phyloP scores from a whole-genome alignment of 805 yeast genomes.

The Kodamaea jinghongensis region DNA sequence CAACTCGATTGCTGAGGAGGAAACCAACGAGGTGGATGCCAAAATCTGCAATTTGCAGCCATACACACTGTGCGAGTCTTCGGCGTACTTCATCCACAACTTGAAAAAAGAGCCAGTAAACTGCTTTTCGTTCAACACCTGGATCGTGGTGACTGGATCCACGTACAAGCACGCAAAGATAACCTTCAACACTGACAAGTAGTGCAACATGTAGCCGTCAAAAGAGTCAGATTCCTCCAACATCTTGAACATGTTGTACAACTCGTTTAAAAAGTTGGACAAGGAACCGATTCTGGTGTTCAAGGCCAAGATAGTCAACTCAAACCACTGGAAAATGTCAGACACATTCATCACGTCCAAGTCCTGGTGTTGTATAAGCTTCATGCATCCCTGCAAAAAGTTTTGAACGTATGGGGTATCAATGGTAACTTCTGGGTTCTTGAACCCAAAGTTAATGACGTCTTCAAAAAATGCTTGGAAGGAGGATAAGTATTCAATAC shows the following conservation, averaged over 20 bases:
- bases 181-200: constrained; percentile 41
- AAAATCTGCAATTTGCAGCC: constrained; percentile 54
- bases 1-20: constrained; percentile 25
- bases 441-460: constrained; percentile 51
- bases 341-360: constrained; percentile 43
- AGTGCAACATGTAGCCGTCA: constrained; percentile 45
- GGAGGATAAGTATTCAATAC: constrained; percentile 55
- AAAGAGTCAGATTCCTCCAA: constrained; percentile 39
- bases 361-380: constrained; percentile 28
- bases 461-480: constrained; percentile 58
- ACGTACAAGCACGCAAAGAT: constrained; percentile 40
- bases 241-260: constrained; percentile 32
- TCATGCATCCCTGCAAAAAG: constrained; percentile 36
- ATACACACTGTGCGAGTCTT: constrained; percentile 50
- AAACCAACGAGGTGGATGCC: constrained; percentile 41
- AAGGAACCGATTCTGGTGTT: constrained; percentile 30
- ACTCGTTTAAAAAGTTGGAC: constrained; percentile 27
- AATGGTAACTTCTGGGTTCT: constrained; percentile 30
- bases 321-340: constrained; percentile 36
- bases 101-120: constrained; percentile 39
- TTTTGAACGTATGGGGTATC: constrained; percentile 39
- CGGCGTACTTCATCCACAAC: constrained; percentile 49
- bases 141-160: constrained; percentile 36
- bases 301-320: constrained; percentile 16
- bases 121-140: constrained; percentile 36